Percentiles rank a stretch among this genome's conserved stretches.
phyloP scores from a whole-genome alignment of 148 eudicot species.

The Polygonum maritimum region DNA sequence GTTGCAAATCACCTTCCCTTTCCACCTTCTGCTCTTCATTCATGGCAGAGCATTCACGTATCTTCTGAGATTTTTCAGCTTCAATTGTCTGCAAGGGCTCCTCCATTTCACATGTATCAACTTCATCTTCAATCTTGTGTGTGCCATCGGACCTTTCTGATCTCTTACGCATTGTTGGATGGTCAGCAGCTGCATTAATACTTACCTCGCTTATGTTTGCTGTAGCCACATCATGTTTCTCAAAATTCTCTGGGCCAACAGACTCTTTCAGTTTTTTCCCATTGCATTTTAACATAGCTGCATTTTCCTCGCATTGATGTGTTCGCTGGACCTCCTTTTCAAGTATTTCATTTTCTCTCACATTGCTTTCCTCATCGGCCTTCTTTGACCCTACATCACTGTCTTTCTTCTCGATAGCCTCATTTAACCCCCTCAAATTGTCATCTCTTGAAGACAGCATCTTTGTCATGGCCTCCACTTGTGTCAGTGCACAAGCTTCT shows the following conservation, averaged over 20 bases:
- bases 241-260: neutral
- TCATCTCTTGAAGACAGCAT: slow-evolving; percentile 1
- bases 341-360: slow-evolving; percentile 10
- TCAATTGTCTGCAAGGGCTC: neutral
- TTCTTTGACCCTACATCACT: slow-evolving; percentile 12
- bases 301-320: slow-evolving; percentile 9
- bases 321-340: slow-evolving; percentile 17
- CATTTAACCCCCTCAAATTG: neutral
- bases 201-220: neutral
- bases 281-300: neutral
- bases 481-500: neutral
- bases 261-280: neutral
- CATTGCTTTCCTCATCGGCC: slow-evolving; percentile 10
- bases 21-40: slow-evolving; percentile 3
- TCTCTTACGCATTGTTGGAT: slow-evolving; percentile 5
- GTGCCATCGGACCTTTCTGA: slow-evolving; percentile 8
- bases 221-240: neutral
- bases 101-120: neutral
- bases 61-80: neutral
- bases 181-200: neutral
- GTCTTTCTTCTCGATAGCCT: neutral
- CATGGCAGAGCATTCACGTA: neutral
- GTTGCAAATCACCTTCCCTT: neutral
- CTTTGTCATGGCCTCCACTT: neutral
- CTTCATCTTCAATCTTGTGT: neutral